Evolutionary conservation across 2,329 filamentous ascomycete species (phyloP).

Genomic region (Aspergillus tanneri): DNA sequence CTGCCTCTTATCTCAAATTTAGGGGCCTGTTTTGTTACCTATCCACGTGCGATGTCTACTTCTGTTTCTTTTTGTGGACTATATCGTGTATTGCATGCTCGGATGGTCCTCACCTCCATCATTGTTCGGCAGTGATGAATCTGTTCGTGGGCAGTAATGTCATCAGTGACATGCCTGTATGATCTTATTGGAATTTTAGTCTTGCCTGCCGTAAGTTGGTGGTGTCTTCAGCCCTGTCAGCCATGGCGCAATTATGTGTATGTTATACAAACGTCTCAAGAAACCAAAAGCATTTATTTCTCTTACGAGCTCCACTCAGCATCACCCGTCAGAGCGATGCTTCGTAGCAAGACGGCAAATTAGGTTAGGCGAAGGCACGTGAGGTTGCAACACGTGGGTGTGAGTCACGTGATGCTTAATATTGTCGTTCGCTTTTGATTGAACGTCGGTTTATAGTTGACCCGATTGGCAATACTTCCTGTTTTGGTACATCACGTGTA

Average conservation of each 20-base stretch:
- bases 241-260: constrained; percentile 19
- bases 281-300: constrained; percentile 15
- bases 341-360: too few relatives aligned
- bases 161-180: constrained; percentile 8
- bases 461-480: too few relatives aligned
- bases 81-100: background rate
- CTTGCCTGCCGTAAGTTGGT: background rate
- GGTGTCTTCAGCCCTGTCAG: constrained; percentile 2
- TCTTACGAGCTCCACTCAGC: background rate
- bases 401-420: too few relatives aligned
- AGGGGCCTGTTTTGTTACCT: constrained; percentile 8
- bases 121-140: constrained; percentile 6
- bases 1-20: constrained; percentile 4
- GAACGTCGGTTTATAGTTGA: too few relatives aligned
- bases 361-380: too few relatives aligned
- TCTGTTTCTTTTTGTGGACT: constrained; percentile 3
- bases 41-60: constrained; percentile 10
- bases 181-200: constrained; percentile 5
- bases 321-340: too few relatives aligned
- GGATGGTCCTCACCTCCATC: background rate
- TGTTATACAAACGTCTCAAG: constrained; percentile 16
- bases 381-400: too few relatives aligned
- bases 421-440: too few relatives aligned
- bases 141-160: constrained; percentile 6
- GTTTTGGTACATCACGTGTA: too few relatives aligned